Base-by-base conservation (phyloP, 768 basidiomycete species). In the Pleurotus salmoneostramineus region DNA sequence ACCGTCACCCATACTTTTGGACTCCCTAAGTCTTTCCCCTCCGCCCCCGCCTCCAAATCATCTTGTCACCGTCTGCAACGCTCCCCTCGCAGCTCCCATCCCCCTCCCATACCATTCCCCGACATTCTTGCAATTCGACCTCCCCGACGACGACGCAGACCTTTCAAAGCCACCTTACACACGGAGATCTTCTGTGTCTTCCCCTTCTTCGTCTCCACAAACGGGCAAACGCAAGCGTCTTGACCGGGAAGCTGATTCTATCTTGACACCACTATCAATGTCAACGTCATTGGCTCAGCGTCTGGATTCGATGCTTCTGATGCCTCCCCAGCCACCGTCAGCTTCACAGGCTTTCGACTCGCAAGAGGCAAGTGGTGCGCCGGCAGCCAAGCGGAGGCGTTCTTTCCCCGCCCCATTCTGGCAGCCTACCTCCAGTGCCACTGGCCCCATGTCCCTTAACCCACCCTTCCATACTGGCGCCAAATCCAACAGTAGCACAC, bases 61-160 rank as follows among this genome's bases (percentile, higher is more conserved):
- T 59, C 78, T 85, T 70, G 75, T 86, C 17, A 45, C 44, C 17
- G 44, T 45, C 11, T 87, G 84, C 73, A 80, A 84, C 60, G 83
- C 84, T 2, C 87, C 87, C n/a, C 75, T 88, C 56, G 71, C 87
- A 60, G 86, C 85, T 0, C 87, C 87, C 10, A 81, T 81, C 27
- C 87, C 87, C 0, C 80, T 88, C 37, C 87, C 87, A 1, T 87
- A 84, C 69, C 84, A 85, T 56, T 84, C 85, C 7, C 87, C 87
- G 31, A 82, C 80, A 0, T 87, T 87, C 67, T 81, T 88, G 56
- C 83, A 86, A 56, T 87, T 85, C 66, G 83, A 85, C 57, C 72
- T 79, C 57, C 87, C 87, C 0, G 86, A 87, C 71, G 72, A 82
- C 6, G 85, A 87, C 70, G 83, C 87, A 65, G 85, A 88, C 65